Evolutionary conservation across 2,329 filamentous ascomycete genomes (phyloP), one percentile per base, ranked within the genome.

Genomic region (Colletotrichum incanum): DNA sequence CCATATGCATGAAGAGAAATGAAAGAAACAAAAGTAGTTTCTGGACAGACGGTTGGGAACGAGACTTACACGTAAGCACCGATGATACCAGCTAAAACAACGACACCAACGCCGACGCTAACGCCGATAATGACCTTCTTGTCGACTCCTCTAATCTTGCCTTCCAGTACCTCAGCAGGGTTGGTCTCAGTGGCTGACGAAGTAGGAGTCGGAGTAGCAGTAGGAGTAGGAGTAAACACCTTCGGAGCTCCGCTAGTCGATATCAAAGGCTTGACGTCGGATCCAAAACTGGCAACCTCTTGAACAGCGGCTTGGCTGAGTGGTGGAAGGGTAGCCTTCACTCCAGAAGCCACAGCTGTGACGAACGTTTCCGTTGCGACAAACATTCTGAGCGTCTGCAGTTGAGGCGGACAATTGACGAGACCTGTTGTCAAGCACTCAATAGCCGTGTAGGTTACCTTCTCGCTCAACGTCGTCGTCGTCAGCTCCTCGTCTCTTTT

Each of bases 381-480:
- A 2, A 78, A 79, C 20, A 82, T 82, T 1, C 80, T 80, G 0
- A 87, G 86, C 18, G 77, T 83, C 75, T 89, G 88, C 18, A 86
- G 79, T 0, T 86, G 87, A 0, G 77, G 83, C 0, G 89, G 88
- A 72, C 89, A 91, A 74, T 87, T 84, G 41, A 84, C 74, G 0
- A 87, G 67, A 0, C 82, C 84, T 0, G 80, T 75, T 0, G 84
- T 82, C 20, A 78, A 43, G 75, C 88, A 91, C 11, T 77, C 78
- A 1, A 84, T 77, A n/a, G 82, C 87, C 0, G 82, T 85, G 61
- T 85, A 85, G 0, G 82, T 85, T 4, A 52, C 31, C 23, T 50
- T 71, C 11, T 61, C 6, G 11, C 20, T 61, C 2, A 83, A 78
- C 6, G 79, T 77, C 0, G 82, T 84, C 4, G 77, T 83, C 0